These are phyloP conservation scores for Colletotrichum graminicola DNA, from an alignment of 2,329 filamentous ascomycete species.

Conservation along the genomic window DNA sequence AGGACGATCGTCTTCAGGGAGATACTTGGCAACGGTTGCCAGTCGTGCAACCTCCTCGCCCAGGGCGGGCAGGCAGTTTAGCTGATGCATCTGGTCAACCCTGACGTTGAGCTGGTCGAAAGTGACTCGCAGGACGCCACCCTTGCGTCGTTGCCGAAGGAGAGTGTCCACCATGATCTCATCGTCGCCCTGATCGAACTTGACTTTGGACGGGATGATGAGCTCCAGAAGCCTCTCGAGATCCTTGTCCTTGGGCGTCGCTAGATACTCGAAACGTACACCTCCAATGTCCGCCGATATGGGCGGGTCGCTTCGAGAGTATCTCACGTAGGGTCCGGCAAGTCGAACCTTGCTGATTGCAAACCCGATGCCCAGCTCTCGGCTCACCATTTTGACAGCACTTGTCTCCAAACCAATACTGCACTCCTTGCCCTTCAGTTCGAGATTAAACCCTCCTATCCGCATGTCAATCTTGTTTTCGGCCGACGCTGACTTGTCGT, in stretches of 20 bases:
- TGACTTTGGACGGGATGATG: slow-evolving; percentile 91
- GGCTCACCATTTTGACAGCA: slow-evolving; percentile 83
- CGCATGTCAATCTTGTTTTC: slow-evolving; percentile 80
- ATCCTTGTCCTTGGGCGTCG: slow-evolving; percentile 81
- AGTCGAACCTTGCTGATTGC: slow-evolving; percentile 82
- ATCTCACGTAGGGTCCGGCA: slow-evolving; percentile 74
- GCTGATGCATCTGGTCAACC: slow-evolving; percentile 72
- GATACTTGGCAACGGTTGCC: slow-evolving; percentile 90
- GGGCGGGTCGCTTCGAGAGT: slow-evolving; percentile 67
- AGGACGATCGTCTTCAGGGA: slow-evolving; percentile 94
- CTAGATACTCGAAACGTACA: slow-evolving; percentile 79
- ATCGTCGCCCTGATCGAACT: slow-evolving; percentile 86
- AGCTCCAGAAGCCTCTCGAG: slow-evolving; percentile 85
- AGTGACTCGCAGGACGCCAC: slow-evolving; percentile 80
- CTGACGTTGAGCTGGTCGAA: slow-evolving; percentile 74
- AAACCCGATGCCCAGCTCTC: slow-evolving; percentile 78
- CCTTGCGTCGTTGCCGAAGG: slow-evolving; percentile 86
- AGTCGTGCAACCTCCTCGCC: slow-evolving; percentile 84
- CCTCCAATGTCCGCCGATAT: slow-evolving; percentile 73
- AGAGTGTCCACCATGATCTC: slow-evolving; percentile 96
- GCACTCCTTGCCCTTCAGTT: slow-evolving; percentile 83
- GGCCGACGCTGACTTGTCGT: slow-evolving; percentile 60
- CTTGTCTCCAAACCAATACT: slow-evolving; percentile 81
- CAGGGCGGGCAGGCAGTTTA: slow-evolving; percentile 77
- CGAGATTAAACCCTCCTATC: slow-evolving; percentile 80